phyloP scores from a whole-genome alignment of 2,329 filamentous ascomycete species.

The Lasiodiplodia citricola region DNA sequence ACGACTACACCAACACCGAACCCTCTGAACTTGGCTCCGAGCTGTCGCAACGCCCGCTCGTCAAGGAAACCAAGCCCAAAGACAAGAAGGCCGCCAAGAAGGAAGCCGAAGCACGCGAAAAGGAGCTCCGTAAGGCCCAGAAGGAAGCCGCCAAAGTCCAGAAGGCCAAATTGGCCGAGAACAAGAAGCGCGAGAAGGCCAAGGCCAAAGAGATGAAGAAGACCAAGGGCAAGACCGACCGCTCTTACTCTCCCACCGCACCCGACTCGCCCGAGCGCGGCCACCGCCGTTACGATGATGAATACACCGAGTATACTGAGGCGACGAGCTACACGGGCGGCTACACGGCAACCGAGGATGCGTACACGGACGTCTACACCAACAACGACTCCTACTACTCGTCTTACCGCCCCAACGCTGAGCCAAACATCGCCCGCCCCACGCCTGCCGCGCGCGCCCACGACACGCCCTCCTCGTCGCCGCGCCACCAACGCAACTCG shows the following conservation, averaged over 20 bases:
- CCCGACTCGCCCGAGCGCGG: slow-evolving; percentile 30
- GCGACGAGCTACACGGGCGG: slow-evolving; percentile 47
- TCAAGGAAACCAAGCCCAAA: slow-evolving; percentile 44
- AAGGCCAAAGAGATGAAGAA: slow-evolving; percentile 48
- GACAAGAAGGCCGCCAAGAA: slow-evolving; percentile 35
- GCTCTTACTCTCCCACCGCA: slow-evolving; percentile 34
- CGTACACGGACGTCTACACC: slow-evolving; percentile 36
- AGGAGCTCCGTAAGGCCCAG: slow-evolving; percentile 41
- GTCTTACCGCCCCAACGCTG: slow-evolving; percentile 47
- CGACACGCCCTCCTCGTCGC: slow-evolving; percentile 26
- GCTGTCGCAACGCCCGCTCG: slow-evolving; percentile 51
- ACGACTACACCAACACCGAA: slow-evolving; percentile 76
- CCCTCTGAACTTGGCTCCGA: slow-evolving; percentile 63
- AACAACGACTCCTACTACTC: slow-evolving; percentile 36
- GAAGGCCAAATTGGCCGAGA: slow-evolving; percentile 35
- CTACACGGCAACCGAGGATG: slow-evolving; percentile 34
- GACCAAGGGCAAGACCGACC: slow-evolving; percentile 43
- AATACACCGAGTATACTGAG: slow-evolving; percentile 50
- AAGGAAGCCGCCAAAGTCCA: slow-evolving; percentile 37
- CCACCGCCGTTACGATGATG: slow-evolving; percentile 53
- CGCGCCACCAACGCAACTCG: slow-evolving; percentile 27
- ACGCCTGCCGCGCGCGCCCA: slow-evolving; percentile 33
- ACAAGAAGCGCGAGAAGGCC: slow-evolving; percentile 49
- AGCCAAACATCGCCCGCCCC: slow-evolving; percentile 29
- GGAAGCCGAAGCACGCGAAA: slow-evolving; percentile 51